phyloP scores from a whole-genome alignment of 2,329 filamentous ascomycete species.

The Ophiostoma fasciatum region DNA sequence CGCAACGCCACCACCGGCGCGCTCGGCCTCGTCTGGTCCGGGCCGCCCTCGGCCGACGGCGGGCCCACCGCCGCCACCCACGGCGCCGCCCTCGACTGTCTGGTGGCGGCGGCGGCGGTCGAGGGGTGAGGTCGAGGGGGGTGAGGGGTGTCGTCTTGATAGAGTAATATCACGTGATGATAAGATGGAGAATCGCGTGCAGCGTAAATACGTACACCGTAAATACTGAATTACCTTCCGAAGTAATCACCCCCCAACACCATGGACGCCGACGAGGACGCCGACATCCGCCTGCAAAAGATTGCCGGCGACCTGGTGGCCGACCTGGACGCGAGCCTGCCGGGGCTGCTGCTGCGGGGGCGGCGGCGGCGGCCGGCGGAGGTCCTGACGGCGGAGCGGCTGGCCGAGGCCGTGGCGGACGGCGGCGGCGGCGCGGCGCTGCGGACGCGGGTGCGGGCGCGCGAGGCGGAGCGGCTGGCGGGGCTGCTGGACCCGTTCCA shows the following conservation, averaged over 20 bases:
- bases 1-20: conserved; percentile 29
- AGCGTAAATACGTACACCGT: too few relatives aligned
- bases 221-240: too few relatives aligned
- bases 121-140: too few relatives aligned
- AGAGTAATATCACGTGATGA: too few relatives aligned
- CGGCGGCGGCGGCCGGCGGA: conserved; percentile 20
- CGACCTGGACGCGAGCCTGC: conserved; percentile 40
- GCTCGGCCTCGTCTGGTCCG: conserved; percentile 51
- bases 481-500: conserved; percentile 71
- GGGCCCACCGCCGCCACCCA: conserved; percentile 42
- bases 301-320: conserved; percentile 42
- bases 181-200: too few relatives aligned
- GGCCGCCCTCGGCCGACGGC: conserved; percentile 30
- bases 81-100: conserved; percentile 48
- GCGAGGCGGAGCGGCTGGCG: conserved; percentile 13
- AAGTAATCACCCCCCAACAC: background rate
- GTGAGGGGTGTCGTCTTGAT: too few relatives aligned
- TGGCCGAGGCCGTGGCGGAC: conserved; percentile 8
- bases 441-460: conserved; percentile 5
- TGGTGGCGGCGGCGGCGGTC: conserved; percentile 44
- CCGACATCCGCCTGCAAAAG: conserved; percentile 47
- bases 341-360: conserved; percentile 26
- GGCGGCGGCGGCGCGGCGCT: background rate
- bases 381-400: conserved; percentile 5
- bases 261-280: conserved; percentile 46